phyloP scores from a whole-genome alignment of 345 rosid genomes.

The Noccaea bulbosa region DNA sequence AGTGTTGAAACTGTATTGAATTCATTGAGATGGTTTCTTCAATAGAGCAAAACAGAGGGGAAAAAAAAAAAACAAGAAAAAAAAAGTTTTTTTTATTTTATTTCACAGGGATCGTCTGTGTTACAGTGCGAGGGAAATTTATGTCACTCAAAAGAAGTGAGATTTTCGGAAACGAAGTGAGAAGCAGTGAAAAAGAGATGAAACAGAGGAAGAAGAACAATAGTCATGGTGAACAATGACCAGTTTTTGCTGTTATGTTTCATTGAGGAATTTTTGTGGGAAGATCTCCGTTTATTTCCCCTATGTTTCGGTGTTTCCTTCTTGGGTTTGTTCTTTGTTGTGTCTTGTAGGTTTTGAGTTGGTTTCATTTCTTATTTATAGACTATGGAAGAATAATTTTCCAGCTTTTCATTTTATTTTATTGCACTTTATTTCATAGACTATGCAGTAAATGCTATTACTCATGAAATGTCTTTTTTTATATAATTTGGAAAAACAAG shows the following conservation, averaged over 20 bases:
- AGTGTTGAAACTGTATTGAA: conserved; percentile 51
- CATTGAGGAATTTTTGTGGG: conserved; percentile 38
- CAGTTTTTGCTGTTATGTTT: conserved; percentile 33
- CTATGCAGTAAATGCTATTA: conserved; percentile 7
- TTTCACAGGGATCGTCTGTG: background rate
- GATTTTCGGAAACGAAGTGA: conserved; percentile 27
- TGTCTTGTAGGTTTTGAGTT: conserved; percentile 29
- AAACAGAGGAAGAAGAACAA: conserved; percentile 36
- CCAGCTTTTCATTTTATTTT: background rate
- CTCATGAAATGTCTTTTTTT: background rate
- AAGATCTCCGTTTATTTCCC: conserved; percentile 12
- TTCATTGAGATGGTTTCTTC: conserved; percentile 52
- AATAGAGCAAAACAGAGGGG: background rate
- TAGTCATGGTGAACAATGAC: conserved; percentile 38
- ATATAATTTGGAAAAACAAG: background rate
- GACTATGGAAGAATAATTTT: conserved; percentile 16
- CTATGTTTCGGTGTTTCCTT: background rate
- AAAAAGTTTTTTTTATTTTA: background rate
- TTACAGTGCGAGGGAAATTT: background rate
- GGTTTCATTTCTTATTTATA: conserved; percentile 49
- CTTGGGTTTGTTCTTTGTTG: conserved; percentile 26
- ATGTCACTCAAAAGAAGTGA: conserved; percentile 48
- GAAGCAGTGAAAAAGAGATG: conserved; percentile 39
- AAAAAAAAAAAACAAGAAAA: background rate
- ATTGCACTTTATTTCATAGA: conserved; percentile 45